Percentiles rank a stretch among this genome's conserved stretches.
phyloP scores from a whole-genome alignment of 2,329 filamentous ascomycete genomes.

The Ceratocystis alfenasii region DNA sequence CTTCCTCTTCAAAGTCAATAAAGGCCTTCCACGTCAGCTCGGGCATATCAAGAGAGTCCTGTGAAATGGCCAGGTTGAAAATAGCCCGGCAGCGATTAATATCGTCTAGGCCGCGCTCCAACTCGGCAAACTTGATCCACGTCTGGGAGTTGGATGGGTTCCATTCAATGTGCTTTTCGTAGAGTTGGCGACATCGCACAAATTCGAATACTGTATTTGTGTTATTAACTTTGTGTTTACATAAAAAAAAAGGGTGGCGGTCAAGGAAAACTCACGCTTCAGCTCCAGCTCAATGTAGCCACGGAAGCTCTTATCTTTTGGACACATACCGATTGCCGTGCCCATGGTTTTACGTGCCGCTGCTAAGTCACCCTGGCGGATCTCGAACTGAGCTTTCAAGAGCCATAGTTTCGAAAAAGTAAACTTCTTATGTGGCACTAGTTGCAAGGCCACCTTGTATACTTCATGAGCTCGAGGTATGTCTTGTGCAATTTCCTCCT shows the following conservation, averaged over 20 bases:
- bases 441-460: slow-evolving; percentile 73
- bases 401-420: slow-evolving; percentile 97
- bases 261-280: slow-evolving; percentile 36
- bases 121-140: slow-evolving; percentile 92
- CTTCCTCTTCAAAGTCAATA: slow-evolving; percentile 96
- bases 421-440: slow-evolving; percentile 92
- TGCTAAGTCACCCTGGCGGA: slow-evolving; percentile 71
- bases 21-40: slow-evolving; percentile 96
- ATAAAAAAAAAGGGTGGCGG: not conserved
- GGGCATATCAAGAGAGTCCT: slow-evolving; percentile 85
- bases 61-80: slow-evolving; percentile 77
- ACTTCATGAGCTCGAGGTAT: slow-evolving; percentile 70
- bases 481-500: slow-evolving; percentile 78
- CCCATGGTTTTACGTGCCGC: slow-evolving; percentile 80
- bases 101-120: slow-evolving; percentile 85
- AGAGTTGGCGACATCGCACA: slow-evolving; percentile 74
- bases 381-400: slow-evolving; percentile 82
- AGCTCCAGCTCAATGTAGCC: slow-evolving; percentile 89
- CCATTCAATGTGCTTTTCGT: slow-evolving; percentile 88
- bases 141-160: slow-evolving; percentile 82
- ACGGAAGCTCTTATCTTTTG: slow-evolving; percentile 89
- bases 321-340: slow-evolving; percentile 81
- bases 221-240: not conserved
- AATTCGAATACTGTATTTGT: slow-evolving; percentile 65
- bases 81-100: slow-evolving; percentile 78